phyloP scores from a whole-genome alignment of 305 asterid genomes.

The Solanum hybrid region DNA sequence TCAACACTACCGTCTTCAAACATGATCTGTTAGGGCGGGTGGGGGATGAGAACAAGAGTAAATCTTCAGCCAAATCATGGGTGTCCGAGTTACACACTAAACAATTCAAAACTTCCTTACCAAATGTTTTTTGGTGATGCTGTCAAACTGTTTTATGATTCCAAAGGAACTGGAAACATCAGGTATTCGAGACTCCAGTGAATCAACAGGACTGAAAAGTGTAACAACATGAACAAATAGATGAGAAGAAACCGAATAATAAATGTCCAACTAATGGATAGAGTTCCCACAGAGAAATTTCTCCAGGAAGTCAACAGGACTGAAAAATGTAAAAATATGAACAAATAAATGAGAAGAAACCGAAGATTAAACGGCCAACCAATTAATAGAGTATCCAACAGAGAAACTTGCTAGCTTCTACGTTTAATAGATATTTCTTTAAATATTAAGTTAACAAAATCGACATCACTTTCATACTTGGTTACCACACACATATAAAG shows the following conservation, averaged over 20 bases:
- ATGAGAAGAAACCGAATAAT: not conserved
- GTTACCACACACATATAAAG: not conserved
- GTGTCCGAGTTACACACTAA: not conserved
- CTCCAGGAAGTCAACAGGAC: not conserved
- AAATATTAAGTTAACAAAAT: not conserved
- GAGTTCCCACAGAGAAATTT: not conserved
- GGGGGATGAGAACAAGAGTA: not conserved
- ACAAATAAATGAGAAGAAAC: not conserved
- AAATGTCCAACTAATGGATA: not conserved
- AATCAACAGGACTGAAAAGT: not conserved
- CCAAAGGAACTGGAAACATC: constrained; percentile 60
- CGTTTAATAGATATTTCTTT: not conserved
- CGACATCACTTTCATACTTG: not conserved
- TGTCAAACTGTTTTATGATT: constrained; percentile 54
- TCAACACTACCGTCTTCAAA: constrained; percentile 75
- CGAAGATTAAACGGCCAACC: not conserved
- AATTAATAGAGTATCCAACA: not conserved
- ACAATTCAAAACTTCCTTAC: constrained; percentile 34
- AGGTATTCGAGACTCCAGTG: not conserved
- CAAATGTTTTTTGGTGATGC: constrained; percentile 60
- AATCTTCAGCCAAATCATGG: not conserved
- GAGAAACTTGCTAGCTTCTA: not conserved
- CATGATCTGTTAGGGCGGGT: constrained; percentile 47
- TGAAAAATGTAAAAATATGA: not conserved
- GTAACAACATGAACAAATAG: not conserved